Percentiles rank a stretch among this genome's conserved stretches.
Conservation (phyloP, 352 stramenopile genomes). For the Globisporangium cederbergense region DNA sequence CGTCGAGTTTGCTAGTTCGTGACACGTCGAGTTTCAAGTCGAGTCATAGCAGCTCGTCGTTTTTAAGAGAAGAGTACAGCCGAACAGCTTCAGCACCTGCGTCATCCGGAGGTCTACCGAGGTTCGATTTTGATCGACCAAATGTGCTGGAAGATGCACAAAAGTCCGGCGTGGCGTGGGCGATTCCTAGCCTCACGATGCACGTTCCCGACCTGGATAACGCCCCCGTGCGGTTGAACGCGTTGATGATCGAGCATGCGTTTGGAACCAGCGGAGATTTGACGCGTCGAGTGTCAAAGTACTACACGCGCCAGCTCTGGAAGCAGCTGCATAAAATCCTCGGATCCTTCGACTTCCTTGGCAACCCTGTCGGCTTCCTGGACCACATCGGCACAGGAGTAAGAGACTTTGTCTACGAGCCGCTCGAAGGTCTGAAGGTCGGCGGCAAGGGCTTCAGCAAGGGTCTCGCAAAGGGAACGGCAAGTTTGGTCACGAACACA, state of each 20-base stretch:
- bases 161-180: slow-evolving; percentile 59
- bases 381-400: slow-evolving; percentile 95
- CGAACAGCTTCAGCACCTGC: slow-evolving; percentile 34
- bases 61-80: slow-evolving; percentile 29
- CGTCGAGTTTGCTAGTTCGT: slow-evolving; percentile 48
- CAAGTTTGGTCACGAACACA: slow-evolving; percentile 85
- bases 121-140: slow-evolving; percentile 32
- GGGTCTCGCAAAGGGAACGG: slow-evolving; percentile 82
- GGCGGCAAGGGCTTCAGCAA: slow-evolving; percentile 85
- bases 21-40: slow-evolving; percentile 51
- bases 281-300: slow-evolving; percentile 82
- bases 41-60: slow-evolving; percentile 10
- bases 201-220: slow-evolving; percentile 88
- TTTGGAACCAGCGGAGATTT: slow-evolving; percentile 87
- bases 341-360: slow-evolving; percentile 86
- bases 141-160: slow-evolving; percentile 30
- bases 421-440: slow-evolving; percentile 90
- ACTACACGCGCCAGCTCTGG: slow-evolving; percentile 87
- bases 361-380: slow-evolving; percentile 86
- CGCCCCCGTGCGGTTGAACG: slow-evolving; percentile 78
- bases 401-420: slow-evolving; percentile 96
- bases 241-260: slow-evolving; percentile 86
- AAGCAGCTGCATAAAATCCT: slow-evolving; percentile 89
- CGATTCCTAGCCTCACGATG: slow-evolving; percentile 85
- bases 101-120: slow-evolving; percentile 16